These are phyloP conservation scores for Iberis pinnata DNA, from an alignment of 345 rosid species.

Conservation along the genomic window DNA sequence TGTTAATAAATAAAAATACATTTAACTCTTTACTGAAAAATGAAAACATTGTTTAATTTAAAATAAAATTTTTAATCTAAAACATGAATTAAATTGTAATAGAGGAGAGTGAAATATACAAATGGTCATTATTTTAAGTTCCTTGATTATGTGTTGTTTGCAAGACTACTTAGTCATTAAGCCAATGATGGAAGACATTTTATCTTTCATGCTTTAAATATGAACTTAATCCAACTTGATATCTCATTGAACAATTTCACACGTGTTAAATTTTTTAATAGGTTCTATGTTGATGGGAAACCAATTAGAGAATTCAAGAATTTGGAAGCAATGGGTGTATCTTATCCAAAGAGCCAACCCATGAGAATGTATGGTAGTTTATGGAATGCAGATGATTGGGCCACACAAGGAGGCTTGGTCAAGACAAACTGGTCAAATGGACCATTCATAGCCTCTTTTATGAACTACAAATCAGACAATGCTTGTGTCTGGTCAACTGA, in stretches of 20 bases:
- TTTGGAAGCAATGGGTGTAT: slow-evolving; percentile 49
- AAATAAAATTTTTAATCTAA: too few relatives aligned
- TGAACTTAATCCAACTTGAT: too few relatives aligned
- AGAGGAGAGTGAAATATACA: too few relatives aligned
- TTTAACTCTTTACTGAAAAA: too few relatives aligned
- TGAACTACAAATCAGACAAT: slow-evolving; percentile 41
- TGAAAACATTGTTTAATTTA: too few relatives aligned
- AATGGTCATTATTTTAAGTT: too few relatives aligned
- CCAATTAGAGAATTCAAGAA: slow-evolving; percentile 80
- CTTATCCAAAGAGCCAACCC: slow-evolving; percentile 53
- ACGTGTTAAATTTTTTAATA: neutral
- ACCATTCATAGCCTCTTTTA: slow-evolving; percentile 59
- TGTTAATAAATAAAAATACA: too few relatives aligned
- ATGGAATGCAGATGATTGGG: slow-evolving; percentile 80
- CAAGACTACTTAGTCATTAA: too few relatives aligned
- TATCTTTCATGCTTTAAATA: too few relatives aligned
- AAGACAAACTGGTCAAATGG: slow-evolving; percentile 61
- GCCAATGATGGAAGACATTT: too few relatives aligned
- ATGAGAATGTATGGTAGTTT: slow-evolving; percentile 57
- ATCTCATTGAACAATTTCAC: neutral
- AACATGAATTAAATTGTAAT: too few relatives aligned
- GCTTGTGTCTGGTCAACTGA: slow-evolving; percentile 44
- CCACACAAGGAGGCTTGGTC: slow-evolving; percentile 61
- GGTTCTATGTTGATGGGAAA: slow-evolving; percentile 30
- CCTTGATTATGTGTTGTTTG: too few relatives aligned